These are phyloP conservation scores for Ceratobasidium sp. DNA, from an alignment of 1,284 basidiomycete species.

Conservation along the genomic window DNA sequence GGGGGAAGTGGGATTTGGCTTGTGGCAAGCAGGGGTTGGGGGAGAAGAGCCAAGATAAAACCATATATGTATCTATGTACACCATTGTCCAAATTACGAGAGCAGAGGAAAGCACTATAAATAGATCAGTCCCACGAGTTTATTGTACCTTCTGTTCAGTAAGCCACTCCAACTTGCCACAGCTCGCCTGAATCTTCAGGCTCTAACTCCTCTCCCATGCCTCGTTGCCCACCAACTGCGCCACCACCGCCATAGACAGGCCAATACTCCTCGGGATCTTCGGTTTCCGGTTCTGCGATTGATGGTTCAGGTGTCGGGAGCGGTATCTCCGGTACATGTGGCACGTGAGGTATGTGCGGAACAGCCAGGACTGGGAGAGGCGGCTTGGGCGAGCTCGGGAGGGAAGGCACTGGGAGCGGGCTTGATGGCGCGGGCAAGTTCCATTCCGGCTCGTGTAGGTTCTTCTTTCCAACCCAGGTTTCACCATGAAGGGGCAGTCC, in stretches of 20 bases:
- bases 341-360: background rate
- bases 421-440: background rate
- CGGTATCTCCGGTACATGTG: background rate
- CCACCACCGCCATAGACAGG: background rate
- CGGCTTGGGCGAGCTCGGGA: background rate
- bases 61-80: background rate
- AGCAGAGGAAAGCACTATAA: conserved; percentile 14
- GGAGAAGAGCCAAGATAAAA: conserved; percentile 20
- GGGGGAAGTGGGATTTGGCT: conserved; percentile 45
- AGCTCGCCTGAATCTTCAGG: conserved; percentile 7
- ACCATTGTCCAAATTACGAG: conserved; percentile 14
- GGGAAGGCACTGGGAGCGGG: conserved; percentile 12
- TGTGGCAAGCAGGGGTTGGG: conserved; percentile 44
- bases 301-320: background rate
- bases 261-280: background rate
- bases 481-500: conserved; percentile 29
- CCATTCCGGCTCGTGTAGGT: conserved; percentile 31
- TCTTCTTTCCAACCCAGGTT: conserved; percentile 33
- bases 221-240: no score
- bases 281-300: background rate
- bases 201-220: background rate
- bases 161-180: conserved; percentile 41
- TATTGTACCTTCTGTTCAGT: background rate
- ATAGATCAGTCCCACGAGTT: background rate
- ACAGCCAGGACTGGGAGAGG: conserved; percentile 3